Evolutionary conservation across 495 filamentous ascomycete species (phyloP).

Genomic region (Annulohypoxylon bovei): DNA sequence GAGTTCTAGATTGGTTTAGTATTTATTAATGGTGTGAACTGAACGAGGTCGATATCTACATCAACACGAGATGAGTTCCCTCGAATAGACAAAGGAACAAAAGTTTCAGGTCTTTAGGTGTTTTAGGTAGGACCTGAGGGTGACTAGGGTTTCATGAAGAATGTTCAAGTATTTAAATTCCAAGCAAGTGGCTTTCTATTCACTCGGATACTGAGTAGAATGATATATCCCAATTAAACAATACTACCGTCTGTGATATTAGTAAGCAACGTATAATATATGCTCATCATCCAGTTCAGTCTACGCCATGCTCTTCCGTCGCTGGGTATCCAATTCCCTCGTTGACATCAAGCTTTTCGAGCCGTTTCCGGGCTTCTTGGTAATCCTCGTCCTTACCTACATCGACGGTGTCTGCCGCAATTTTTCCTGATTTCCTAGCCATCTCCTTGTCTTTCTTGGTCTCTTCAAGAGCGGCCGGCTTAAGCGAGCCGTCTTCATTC

Average conservation of each 20-base stretch:
- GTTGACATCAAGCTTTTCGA: conserved; percentile 20
- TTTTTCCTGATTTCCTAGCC: conserved; percentile 1
- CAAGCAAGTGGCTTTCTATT: not conserved
- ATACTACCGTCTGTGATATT: not conserved
- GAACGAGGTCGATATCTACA: too few species aligned
- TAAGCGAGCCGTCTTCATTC: conserved; percentile 66
- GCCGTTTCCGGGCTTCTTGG: conserved; percentile 12
- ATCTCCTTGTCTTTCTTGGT: conserved; percentile 13
- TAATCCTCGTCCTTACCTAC: conserved; percentile 25
- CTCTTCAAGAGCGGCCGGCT: conserved; percentile 51
- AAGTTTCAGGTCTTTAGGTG: too few species aligned
- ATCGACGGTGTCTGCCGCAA: not conserved
- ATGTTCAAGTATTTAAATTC: not conserved
- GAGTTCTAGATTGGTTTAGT: not conserved
- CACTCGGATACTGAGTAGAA: not conserved
- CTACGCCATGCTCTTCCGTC: conserved; percentile 6
- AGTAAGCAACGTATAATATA: not conserved
- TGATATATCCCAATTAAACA: not conserved
- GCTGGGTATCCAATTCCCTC: not conserved
- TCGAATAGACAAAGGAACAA: too few species aligned
- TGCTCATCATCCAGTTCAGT: conserved; percentile 3
- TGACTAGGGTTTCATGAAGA: not conserved
- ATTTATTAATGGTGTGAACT: too few species aligned
- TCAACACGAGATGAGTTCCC: too few species aligned
- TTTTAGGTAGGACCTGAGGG: not conserved